Conservation (phyloP, 1,284 basidiomycete species). For the Fomitopsis pinicola region DNA sequence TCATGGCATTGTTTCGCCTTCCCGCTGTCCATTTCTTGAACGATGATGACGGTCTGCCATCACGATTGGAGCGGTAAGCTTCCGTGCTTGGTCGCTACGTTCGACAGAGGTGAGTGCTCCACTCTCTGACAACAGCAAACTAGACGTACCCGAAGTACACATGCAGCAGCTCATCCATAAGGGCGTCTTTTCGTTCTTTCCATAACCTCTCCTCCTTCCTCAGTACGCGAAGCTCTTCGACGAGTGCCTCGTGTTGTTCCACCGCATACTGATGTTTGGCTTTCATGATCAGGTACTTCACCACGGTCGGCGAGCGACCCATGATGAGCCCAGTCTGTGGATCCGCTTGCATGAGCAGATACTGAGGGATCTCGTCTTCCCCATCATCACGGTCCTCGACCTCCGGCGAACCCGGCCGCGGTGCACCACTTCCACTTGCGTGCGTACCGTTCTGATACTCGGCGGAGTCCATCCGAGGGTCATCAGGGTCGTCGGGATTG, state of each 20-base stretch:
- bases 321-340: conserved; percentile 53
- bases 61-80: conserved; percentile 18
- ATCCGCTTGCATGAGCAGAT: conserved; percentile 44
- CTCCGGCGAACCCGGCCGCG: conserved; percentile 22
- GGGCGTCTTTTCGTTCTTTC: conserved; percentile 27
- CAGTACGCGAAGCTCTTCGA: conserved; percentile 57
- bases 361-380: conserved; percentile 41
- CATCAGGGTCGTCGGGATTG: conserved; percentile 34
- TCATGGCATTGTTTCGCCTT: conserved; percentile 6
- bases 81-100: conserved; percentile 17
- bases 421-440: conserved; percentile 3
- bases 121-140: background rate
- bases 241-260: conserved; percentile 55
- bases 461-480: conserved; percentile 22
- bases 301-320: conserved; percentile 57
- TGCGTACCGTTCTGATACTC: conserved; percentile 13
- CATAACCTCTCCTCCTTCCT: conserved; percentile 43
- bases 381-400: conserved; percentile 20
- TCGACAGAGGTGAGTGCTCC: background rate
- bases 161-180: conserved; percentile 25
- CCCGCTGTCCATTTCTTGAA: conserved; percentile 11
- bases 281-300: conserved; percentile 73
- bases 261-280: conserved; percentile 65
- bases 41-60: conserved; percentile 21
- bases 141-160: conserved; percentile 24